Evolutionary conservation across 139 green algal species (phyloP), one percentile per base, ranked within the genome.

Genomic region (Medakamo hakoo): DNA sequence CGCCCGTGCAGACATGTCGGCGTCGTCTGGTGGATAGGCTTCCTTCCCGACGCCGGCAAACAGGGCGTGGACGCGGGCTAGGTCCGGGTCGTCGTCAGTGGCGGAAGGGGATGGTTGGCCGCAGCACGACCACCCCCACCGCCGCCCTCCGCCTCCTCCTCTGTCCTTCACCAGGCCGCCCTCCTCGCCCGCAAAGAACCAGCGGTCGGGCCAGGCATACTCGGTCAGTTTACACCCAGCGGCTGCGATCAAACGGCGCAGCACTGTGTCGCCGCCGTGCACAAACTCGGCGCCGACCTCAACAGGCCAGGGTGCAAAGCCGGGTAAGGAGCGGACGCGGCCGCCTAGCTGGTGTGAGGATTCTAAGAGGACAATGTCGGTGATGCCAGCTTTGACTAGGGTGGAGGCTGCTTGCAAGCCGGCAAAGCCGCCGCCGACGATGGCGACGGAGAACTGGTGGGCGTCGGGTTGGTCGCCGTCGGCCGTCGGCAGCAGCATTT

Each of bases 251-350:
- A 84, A 30, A 9, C 31, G 22, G 59, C 75, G 65, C 57, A 61
- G 23, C 19, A 22, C 19, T 4, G 63, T 77, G 58, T 82, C 78
- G 52, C 61, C 64, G 28, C 87, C 87, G 68, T 95, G 87, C 1
- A 95, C 64, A 57, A 95, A 95, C 66, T 92, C 82, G 4, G 86
- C 68, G 1, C 87, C 87, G 4, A 76, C 64, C 72, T 94, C 76
- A 4, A 95, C 61, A 3, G 82, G 73, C 86, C 86, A 95, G 2
- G 79, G 74, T 1, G 75, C 78, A 24, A 91, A 31, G 24, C 77
- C 83, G n/a, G 55, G 3, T 63, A 84, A 79, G 73, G 87, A 74
- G 55, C 73, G 74, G 3, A 88, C 69, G 55, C 82, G 72, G 1
- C 85, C 85, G 18, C 83, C 85, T 1, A 86, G 55, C 1, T 61